Evolutionary conservation across 2,329 filamentous ascomycete species (phyloP).

Genomic region (Spiromastix sp.): DNA sequence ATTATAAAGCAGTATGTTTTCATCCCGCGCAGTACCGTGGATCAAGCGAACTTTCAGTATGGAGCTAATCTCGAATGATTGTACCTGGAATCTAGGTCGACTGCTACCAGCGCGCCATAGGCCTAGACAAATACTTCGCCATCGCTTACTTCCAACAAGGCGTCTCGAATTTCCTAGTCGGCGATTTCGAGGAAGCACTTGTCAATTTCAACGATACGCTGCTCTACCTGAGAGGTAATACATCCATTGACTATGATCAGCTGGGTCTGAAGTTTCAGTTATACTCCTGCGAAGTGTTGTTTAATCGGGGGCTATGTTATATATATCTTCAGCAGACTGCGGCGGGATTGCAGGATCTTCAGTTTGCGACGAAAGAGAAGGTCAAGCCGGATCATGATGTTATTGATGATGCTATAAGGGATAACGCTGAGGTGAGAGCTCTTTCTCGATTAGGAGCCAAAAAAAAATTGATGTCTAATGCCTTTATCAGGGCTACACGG

Average conservation of each 20-base stretch:
- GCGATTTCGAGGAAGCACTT: slow-evolving; percentile 92
- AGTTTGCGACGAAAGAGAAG: slow-evolving; percentile 89
- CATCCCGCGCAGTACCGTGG: not conserved
- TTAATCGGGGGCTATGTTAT: slow-evolving; percentile 94
- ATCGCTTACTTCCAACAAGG: slow-evolving; percentile 98
- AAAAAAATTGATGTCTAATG: not conserved
- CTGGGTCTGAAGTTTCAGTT: slow-evolving; percentile 90
- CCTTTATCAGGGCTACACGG: slow-evolving; percentile 69
- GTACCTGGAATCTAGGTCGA: slow-evolving; percentile 83
- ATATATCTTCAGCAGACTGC: slow-evolving; percentile 92
- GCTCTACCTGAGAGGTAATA: slow-evolving; percentile 87
- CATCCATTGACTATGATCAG: slow-evolving; percentile 96
- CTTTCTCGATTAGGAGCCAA: not conserved
- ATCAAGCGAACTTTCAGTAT: slow-evolving; percentile 2
- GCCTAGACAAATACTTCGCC: slow-evolving; percentile 87
- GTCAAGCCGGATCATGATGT: slow-evolving; percentile 94
- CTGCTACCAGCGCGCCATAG: slow-evolving; percentile 84
- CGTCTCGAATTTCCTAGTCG: slow-evolving; percentile 93
- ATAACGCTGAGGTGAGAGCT: slow-evolving; percentile 70
- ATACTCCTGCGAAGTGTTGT: slow-evolving; percentile 93
- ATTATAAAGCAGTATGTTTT: slow-evolving; percentile 75
- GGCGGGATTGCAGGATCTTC: slow-evolving; percentile 79
- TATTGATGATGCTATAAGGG: slow-evolving; percentile 90
- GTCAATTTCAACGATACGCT: slow-evolving; percentile 99
- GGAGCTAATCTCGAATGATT: too few relatives aligned